Conservation (phyloP, 1,139 yeast species). For the Hansenula sp. region DNA sequence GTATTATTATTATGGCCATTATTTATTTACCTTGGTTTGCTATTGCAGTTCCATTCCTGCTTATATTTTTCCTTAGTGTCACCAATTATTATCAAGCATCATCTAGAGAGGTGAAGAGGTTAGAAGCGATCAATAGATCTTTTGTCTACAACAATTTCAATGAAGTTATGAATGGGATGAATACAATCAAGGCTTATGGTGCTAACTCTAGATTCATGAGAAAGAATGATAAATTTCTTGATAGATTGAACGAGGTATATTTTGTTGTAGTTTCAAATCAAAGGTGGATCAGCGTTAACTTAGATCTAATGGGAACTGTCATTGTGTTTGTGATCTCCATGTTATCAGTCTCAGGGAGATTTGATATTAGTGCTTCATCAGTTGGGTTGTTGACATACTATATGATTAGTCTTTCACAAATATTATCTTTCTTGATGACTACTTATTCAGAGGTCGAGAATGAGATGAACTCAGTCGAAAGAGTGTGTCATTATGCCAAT, state of each 20-base stretch:
- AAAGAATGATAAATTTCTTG: slow-evolving; percentile 46
- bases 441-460: slow-evolving; percentile 70
- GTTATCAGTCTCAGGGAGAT: slow-evolving; percentile 63
- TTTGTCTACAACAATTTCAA: slow-evolving; percentile 73
- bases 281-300: slow-evolving; percentile 71
- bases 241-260: slow-evolving; percentile 71
- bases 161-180: slow-evolving; percentile 70
- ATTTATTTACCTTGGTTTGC: slow-evolving; percentile 77
- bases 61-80: slow-evolving; percentile 41
- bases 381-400: slow-evolving; percentile 73
- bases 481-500: slow-evolving; percentile 67
- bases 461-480: slow-evolving; percentile 83
- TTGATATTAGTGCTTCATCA: slow-evolving; percentile 61
- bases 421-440: slow-evolving; percentile 47
- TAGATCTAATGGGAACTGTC: slow-evolving; percentile 50
- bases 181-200: slow-evolving; percentile 64
- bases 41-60: slow-evolving; percentile 59
- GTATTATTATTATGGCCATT: slow-evolving; percentile 64
- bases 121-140: slow-evolving; percentile 76
- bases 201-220: slow-evolving; percentile 46
- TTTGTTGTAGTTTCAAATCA: slow-evolving; percentile 65
- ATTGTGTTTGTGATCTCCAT: slow-evolving; percentile 46
- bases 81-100: slow-evolving; percentile 69
- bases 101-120: slow-evolving; percentile 79
- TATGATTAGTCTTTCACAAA: slow-evolving; percentile 50